A percentile compares a stretch with the other conserved stretches of the same genome.
These are phyloP conservation scores for Trichophyton verrucosum DNA, from an alignment of 2,329 filamentous ascomycete species.

Conservation along the genomic window DNA sequence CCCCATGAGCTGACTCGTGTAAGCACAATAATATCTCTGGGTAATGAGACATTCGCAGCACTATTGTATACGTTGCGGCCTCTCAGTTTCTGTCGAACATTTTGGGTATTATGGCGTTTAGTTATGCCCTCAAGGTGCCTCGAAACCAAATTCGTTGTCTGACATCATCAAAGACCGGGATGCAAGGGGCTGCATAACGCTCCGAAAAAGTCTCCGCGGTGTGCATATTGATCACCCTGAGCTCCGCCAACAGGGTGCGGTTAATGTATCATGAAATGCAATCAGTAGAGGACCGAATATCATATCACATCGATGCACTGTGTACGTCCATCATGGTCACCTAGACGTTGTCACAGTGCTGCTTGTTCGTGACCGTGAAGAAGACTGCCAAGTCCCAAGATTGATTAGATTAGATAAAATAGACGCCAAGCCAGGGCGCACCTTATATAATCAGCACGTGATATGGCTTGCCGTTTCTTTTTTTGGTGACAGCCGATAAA, in stretches of 20 bases:
- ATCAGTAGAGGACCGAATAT: too few relatives aligned
- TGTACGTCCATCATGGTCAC: neutral
- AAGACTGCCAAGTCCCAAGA: neutral
- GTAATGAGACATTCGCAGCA: too few relatives aligned
- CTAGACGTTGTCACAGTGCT: neutral
- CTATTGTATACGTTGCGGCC: too few relatives aligned
- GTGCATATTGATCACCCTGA: neutral
- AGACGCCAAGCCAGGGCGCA: neutral
- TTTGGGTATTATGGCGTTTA: too few relatives aligned
- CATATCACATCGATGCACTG: too few relatives aligned
- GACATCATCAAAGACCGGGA: neutral
- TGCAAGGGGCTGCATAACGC: neutral
- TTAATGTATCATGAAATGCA: too few relatives aligned
- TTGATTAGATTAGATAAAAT: neutral
- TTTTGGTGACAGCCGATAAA: neutral
- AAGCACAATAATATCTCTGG: too few relatives aligned
- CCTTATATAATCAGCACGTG: neutral
- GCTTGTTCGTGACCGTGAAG: neutral
- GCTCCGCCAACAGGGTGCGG: neutral
- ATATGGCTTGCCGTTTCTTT: neutral
- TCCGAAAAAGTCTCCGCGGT: neutral
- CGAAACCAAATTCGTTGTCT: neutral
- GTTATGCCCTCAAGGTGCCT: neutral
- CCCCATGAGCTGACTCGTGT: too few relatives aligned
- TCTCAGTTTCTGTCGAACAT: too few relatives aligned